A percentile compares a stretch with the other conserved stretches of the same genome.
Evolutionary conservation across 106 monocot genomes (phyloP).

Genomic region (Acorus calamus): DNA sequence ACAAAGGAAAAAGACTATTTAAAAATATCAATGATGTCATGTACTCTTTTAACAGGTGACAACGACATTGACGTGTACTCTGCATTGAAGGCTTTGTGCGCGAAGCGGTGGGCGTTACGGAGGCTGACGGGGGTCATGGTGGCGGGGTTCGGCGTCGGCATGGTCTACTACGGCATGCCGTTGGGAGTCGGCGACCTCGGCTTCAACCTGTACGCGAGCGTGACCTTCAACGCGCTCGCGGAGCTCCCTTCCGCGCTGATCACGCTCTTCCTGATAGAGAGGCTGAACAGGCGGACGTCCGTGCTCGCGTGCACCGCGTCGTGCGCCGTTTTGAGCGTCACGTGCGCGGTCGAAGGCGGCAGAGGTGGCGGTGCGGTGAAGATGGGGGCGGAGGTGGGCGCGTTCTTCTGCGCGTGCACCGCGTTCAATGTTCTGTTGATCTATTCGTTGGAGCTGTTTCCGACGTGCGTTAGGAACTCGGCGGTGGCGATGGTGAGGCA

Average conservation of each 20-base stretch:
- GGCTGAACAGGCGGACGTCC: conserved; percentile 33
- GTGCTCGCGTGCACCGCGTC: conserved; percentile 17
- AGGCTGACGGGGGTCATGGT: not conserved
- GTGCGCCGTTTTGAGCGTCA: conserved; percentile 29
- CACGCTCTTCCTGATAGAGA: conserved; percentile 28
- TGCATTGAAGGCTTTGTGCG: conserved; percentile 1
- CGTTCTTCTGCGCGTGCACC: not conserved
- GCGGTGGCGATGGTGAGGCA: too few species aligned
- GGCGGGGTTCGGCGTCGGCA: not conserved
- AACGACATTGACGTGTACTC: not conserved
- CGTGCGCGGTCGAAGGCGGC: conserved; percentile 11
- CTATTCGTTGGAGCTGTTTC: not conserved
- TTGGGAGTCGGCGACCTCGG: conserved; percentile 33
- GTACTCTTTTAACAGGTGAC: not conserved
- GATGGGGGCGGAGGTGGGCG: not conserved
- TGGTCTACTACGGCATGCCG: conserved; percentile 6
- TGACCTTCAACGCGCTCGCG: conserved; percentile 53
- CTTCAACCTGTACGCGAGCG: conserved; percentile 50
- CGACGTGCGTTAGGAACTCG: too few species aligned
- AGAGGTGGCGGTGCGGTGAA: not conserved
- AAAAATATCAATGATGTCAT: not conserved
- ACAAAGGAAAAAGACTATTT: too few species aligned
- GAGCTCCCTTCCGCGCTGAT: conserved; percentile 57
- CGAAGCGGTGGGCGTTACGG: not conserved
- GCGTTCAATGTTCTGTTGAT: not conserved